A percentile compares a stretch with the other conserved stretches of the same genome.
Conservation (phyloP, 148 eudicot genomes). For the Suaeda aralocaspica region DNA sequence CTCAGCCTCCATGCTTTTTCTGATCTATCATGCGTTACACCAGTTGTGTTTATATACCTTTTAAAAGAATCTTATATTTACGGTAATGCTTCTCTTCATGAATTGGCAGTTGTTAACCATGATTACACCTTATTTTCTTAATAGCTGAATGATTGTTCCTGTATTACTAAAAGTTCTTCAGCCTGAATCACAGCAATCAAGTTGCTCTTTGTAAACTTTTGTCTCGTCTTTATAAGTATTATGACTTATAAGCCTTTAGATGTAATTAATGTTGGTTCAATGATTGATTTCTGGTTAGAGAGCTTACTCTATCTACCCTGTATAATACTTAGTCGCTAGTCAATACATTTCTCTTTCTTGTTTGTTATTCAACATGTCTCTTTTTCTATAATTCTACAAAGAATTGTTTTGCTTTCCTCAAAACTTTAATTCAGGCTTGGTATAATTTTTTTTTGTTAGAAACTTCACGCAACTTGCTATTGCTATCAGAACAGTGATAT, state of each 20-base stretch:
- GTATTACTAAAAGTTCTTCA: neutral
- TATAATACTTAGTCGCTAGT: neutral
- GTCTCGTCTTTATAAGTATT: no score
- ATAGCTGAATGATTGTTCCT: constrained; percentile 8
- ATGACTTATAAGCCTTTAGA: neutral
- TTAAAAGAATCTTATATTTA: constrained; percentile 68
- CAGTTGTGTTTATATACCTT: constrained; percentile 75
- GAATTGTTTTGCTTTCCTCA: no score
- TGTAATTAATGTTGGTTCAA: neutral
- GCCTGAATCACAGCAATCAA: neutral
- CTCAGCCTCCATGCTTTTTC: constrained; percentile 63
- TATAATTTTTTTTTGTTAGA: neutral
- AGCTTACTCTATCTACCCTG: neutral
- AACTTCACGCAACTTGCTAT: neutral
- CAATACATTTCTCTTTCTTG: constrained; percentile 1
- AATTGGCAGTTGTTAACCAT: neutral
- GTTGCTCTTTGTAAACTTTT: neutral
- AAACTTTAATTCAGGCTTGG: neutral
- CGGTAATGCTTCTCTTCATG: constrained; percentile 41
- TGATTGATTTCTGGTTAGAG: neutral
- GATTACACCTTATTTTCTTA: constrained; percentile 6
- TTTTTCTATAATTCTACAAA: neutral
- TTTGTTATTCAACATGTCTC: neutral
- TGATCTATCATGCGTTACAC: constrained; percentile 82
- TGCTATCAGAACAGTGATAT: neutral